Base-by-base conservation (phyloP, 768 basidiomycete species). In the Russula sp. region DNA sequence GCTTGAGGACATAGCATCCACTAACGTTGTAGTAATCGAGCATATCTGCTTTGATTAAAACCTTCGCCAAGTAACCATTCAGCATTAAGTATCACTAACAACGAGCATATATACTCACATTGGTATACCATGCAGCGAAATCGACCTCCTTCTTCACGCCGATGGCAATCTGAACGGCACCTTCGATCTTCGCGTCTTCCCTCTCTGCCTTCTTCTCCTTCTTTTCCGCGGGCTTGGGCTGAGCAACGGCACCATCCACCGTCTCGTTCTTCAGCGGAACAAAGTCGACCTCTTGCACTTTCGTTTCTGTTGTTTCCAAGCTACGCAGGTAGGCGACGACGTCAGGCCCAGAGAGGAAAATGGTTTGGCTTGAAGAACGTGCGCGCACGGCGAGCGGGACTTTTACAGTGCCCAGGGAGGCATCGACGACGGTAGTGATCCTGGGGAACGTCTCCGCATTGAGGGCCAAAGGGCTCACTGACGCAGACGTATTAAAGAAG, bases 41-140 rank as follows among this genome's bases (percentile, higher is more conserved):
- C 97, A 99, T 99, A 66, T 99, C 95, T 5, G 94, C 89, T 78
- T 98, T 98, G 75, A 98, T 78, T 64, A 99, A 78, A n/a, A 97
- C 94, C 93, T 96, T 60, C 20, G 9, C 22, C 71, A 69, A 72
- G 50, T 47, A 35, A 50, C 32, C 13, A 63, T 45, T 61, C 55
- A 68, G 25, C 60, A 41, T 49, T 36, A 59, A 46, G 34, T n/a
- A 36, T 10, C 32, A 29, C 4, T 2, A 5, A 41, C n/a, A 35
- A 35, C 61, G 45, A 32, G 35, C n/a, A 39, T 20, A 52, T 41
- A n/a, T 14, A 76, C 81, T 64, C 65, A 94, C 93, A 70, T 84
- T 93, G 61, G 91, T 93, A 73, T 98, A 96, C 93, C 94, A 98
- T 16, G 84, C 81, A 9, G 94, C 76, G 74, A 98, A 98, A 71